Conservation (phyloP, 2,329 filamentous ascomycete species). For the Aspergillus texensis region DNA sequence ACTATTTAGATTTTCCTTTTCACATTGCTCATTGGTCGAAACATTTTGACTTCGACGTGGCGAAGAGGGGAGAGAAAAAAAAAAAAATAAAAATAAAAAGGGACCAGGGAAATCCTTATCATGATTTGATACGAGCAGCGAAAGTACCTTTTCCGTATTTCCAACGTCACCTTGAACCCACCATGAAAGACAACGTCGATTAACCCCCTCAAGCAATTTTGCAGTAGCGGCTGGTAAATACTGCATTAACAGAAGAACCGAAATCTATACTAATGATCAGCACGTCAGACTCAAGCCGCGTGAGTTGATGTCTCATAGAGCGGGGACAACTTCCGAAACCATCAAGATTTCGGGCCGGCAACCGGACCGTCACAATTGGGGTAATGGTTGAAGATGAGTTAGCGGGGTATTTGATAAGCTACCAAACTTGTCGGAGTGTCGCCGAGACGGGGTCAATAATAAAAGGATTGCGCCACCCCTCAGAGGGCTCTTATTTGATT, state of each 20-base stretch:
- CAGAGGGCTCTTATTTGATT: neutral
- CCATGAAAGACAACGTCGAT: neutral
- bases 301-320: neutral
- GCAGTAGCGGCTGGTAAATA: neutral
- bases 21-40: neutral
- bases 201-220: neutral
- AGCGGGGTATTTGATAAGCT: slow-evolving; percentile 10
- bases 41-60: neutral
- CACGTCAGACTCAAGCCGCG: neutral
- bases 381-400: neutral
- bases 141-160: neutral
- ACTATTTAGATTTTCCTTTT: neutral
- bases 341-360: neutral
- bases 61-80: no score
- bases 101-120: neutral
- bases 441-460: slow-evolving; percentile 4
- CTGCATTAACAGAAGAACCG: neutral
- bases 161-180: neutral
- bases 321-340: neutral
- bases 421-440: slow-evolving; percentile 5
- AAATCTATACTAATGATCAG: neutral
- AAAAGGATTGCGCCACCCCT: slow-evolving; percentile 1
- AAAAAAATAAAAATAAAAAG: neutral
- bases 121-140: neutral
- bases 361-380: neutral